These are phyloP conservation scores for Ophiocordyceps unilateralis DNA, from an alignment of 2,329 filamentous ascomycete species.

Conservation along the genomic window DNA sequence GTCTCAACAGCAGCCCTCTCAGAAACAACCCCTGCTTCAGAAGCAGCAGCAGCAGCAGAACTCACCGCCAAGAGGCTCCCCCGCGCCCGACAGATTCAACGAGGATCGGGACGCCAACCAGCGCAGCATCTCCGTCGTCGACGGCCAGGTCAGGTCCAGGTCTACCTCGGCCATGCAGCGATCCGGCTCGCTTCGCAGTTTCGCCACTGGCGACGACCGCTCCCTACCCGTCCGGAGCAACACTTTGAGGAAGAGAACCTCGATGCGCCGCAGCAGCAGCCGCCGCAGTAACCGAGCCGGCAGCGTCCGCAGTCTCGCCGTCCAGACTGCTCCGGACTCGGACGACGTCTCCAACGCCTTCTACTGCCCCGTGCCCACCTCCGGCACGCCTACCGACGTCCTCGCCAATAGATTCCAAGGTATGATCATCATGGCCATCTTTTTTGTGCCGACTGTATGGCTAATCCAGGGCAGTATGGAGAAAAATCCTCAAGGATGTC, in stretches of 20 bases:
- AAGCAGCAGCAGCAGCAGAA: not conserved
- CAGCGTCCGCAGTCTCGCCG: conserved; percentile 64
- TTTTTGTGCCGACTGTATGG: not conserved
- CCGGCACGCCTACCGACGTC: conserved; percentile 72
- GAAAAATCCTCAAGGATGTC: conserved; percentile 85
- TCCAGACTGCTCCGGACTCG: conserved; percentile 51
- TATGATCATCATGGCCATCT: conserved; percentile 21
- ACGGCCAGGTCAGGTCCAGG: conserved; percentile 20
- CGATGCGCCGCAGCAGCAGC: conserved; percentile 62
- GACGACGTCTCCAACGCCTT: conserved; percentile 71
- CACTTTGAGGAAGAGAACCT: conserved; percentile 79
- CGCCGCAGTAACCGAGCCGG: conserved; percentile 69
- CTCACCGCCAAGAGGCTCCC: not conserved
- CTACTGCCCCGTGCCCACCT: conserved; percentile 74
- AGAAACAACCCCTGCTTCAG: not conserved
- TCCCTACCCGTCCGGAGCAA: conserved; percentile 34
- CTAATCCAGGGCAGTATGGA: conserved; percentile 48
- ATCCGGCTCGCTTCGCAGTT: conserved; percentile 41
- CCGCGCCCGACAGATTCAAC: conserved; percentile 28
- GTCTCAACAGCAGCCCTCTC: not conserved
- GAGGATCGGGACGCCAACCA: conserved; percentile 57
- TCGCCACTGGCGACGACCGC: conserved; percentile 26
- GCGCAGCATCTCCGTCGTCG: conserved; percentile 46
- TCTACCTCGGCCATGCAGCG: conserved; percentile 31
- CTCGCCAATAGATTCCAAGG: conserved; percentile 80